Conservation (phyloP, 768 basidiomycete species). For the Tulasnella calospora region DNA sequence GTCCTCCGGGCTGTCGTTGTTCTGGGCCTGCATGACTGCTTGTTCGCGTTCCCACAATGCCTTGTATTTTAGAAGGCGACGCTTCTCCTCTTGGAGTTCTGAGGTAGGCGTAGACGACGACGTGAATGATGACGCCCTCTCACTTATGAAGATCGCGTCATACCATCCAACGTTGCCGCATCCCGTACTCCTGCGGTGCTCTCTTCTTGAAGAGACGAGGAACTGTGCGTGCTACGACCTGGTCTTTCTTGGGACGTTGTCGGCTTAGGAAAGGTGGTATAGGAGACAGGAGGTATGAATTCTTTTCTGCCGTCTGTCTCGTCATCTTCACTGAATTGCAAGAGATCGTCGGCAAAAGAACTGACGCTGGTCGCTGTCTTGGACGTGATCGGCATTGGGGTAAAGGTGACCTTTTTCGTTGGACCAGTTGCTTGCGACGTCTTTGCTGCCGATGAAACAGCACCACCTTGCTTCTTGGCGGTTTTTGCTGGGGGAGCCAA, state of each 20-base stretch:
- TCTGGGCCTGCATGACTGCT: neutral
- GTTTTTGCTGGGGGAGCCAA: neutral
- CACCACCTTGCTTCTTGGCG: neutral
- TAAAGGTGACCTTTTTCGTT: neutral
- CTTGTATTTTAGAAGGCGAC: neutral
- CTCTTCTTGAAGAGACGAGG: no score
- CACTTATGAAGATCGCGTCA: neutral
- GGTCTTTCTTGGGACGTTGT: no score
- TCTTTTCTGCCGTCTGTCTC: neutral
- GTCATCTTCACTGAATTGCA: neutral
- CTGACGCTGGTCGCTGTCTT: neutral
- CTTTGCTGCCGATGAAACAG: neutral
- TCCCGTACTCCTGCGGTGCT: no score
- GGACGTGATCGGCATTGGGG: neutral
- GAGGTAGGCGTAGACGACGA: neutral
- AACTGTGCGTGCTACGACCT: no score
- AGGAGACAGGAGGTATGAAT: neutral
- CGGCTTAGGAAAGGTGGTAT: neutral
- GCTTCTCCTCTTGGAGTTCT: neutral
- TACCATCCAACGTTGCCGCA: no score
- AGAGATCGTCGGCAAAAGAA: neutral
- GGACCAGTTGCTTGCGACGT: neutral
- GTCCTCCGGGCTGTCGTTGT: neutral
- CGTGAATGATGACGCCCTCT: neutral
- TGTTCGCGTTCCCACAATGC: neutral